A percentile compares a stretch with the other conserved stretches of the same genome.
Conservation (phyloP, 2,329 filamentous ascomycete genomes). For the Coniella vitis region DNA sequence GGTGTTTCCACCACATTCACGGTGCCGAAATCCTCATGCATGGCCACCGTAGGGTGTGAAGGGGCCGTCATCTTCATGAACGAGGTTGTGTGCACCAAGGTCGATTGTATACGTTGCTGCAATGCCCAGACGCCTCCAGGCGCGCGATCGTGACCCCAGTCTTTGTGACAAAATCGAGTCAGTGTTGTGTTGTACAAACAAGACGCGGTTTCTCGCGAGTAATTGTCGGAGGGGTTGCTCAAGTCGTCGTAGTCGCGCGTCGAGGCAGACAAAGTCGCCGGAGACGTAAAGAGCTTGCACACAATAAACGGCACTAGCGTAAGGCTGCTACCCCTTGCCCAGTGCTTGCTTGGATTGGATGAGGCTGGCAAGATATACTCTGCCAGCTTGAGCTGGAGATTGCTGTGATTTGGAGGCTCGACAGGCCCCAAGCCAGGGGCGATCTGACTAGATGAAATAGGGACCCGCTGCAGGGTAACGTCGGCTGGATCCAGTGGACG, state of each 20-base stretch:
- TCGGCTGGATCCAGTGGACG: constrained; percentile 5
- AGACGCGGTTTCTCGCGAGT: not conserved
- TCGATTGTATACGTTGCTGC: not conserved
- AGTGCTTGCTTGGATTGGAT: constrained; percentile 6
- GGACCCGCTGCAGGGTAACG: constrained; percentile 8
- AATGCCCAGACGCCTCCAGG: constrained; percentile 8
- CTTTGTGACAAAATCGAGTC: not conserved
- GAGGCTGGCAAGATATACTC: constrained; percentile 11
- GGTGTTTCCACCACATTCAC: constrained; percentile 31
- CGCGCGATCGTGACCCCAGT: constrained; percentile 11
- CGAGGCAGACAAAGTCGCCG: not conserved
- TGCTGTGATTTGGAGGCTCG: not conserved
- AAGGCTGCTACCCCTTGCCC: not conserved
- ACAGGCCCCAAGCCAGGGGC: constrained; percentile 11
- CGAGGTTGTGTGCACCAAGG: constrained; percentile 2
- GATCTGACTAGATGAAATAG: constrained; percentile 5
- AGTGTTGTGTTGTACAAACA: not conserved
- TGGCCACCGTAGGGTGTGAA: constrained; percentile 10
- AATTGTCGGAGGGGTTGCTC: not conserved
- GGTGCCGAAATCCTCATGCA: constrained; percentile 2
- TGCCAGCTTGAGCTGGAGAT: constrained; percentile 8
- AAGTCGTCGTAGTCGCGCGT: constrained; percentile 1
- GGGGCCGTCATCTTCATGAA: constrained; percentile 10
- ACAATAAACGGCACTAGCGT: constrained; percentile 2
- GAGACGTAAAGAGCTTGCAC: constrained; percentile 2